Evolutionary conservation across 352 stramenopile species (phyloP).

Genomic region (Globisporangium polare): DNA sequence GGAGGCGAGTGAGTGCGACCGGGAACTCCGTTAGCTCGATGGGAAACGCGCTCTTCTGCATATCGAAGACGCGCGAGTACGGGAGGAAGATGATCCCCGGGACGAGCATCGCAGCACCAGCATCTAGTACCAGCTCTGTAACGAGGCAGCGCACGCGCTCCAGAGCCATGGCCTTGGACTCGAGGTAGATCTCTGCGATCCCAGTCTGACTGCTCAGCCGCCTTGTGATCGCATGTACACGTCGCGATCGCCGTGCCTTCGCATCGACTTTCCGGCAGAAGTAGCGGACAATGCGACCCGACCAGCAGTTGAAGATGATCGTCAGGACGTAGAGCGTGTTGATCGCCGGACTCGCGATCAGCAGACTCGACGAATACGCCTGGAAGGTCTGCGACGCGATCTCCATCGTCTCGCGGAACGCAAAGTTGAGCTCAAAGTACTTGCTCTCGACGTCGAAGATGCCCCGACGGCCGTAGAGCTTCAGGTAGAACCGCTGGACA

Average conservation of each 20-base stretch:
- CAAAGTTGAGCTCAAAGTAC: background rate
- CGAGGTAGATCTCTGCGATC: background rate
- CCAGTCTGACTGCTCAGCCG: background rate
- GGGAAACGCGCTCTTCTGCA: background rate
- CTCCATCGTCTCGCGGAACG: background rate
- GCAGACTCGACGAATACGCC: background rate
- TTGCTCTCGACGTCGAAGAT: slow-evolving; percentile 2
- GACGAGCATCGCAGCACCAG: background rate
- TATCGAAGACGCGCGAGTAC: background rate
- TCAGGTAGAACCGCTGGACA: background rate
- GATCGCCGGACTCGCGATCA: slow-evolving; percentile 1
- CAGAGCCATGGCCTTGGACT: background rate
- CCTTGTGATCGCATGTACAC: background rate
- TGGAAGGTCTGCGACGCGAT: background rate
- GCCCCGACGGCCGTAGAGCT: background rate
- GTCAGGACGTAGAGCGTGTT: background rate
- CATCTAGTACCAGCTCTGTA: background rate
- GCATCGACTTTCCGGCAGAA: background rate
- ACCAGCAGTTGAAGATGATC: slow-evolving; percentile 3
- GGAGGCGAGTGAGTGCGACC: background rate
- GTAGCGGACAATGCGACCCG: background rate
- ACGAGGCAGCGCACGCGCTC: background rate
- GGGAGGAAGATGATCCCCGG: background rate
- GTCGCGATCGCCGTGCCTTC: background rate
- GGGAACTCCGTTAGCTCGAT: background rate